Evolutionary conservation across 2,329 filamentous ascomycete genomes (phyloP), one percentile per base, ranked within the genome.

Genomic region (Aspergillus eucalypticola): DNA sequence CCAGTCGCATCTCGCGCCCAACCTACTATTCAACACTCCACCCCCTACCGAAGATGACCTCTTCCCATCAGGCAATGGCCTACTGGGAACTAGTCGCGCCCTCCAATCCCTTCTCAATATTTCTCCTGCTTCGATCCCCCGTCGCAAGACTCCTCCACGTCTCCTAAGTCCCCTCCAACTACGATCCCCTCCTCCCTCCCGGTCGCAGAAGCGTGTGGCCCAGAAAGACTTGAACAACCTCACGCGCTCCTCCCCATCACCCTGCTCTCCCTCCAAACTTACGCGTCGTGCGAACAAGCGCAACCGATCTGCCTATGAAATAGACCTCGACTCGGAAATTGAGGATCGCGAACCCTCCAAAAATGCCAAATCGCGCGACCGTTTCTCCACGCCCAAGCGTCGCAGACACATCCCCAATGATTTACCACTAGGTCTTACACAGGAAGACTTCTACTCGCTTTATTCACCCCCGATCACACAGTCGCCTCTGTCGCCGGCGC

Each of bases 311-410:
- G 59, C 62, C 15, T 71, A 68, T 52, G 73, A 72, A 56, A 23
- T 25, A 7, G 53, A 25, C 39, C 10, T 21, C 23, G 21, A 54
- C 21, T 21, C 15, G n/a, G 8, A 44, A 8, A 15, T 41, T 11
- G 70, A 71, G 19, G 57, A 67, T 11, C 54, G 59, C 17, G 60
- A 69, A 56, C 60, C 35, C 27, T 58, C 44, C 51, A 56, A 68
- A 21, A 50, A 66, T 15, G 61, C 68, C 56, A 25, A 29, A 29
- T 48, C 63, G 42, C 35, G 64, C 41, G 62, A 70, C 49, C 69
- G 66, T 39, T 73, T 75, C 58, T 75, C 76, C 3, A 82, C 80
- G 10, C 80, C 80, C 4, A 82, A 82, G 65, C 76, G 79, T 62
- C 74, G 67, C 41, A 73, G 79, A 17, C 71, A 76, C 23, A 67